A percentile compares a stretch with the other conserved stretches of the same genome.
Evolutionary conservation across 73 alveolate genomes (phyloP).

Genomic region (Uronychia setigera): DNA sequence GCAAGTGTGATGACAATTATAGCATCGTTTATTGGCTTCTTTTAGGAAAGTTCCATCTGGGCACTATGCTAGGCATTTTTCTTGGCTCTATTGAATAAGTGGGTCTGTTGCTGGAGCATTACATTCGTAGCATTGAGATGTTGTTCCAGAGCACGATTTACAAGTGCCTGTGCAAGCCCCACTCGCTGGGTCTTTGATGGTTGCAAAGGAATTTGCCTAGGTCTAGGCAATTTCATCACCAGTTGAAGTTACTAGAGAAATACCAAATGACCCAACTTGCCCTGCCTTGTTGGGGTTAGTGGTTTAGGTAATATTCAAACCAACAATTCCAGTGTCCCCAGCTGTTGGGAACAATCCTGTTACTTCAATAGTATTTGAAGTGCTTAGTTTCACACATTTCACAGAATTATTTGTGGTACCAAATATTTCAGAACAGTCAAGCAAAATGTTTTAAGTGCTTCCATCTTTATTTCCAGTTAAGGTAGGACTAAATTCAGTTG

Average conservation of each 20-base stretch:
- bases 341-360: conserved; percentile 19
- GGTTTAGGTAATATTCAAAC: not conserved
- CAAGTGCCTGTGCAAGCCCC: conserved; percentile 32
- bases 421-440: not conserved
- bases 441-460: not conserved
- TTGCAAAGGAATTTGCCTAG: not conserved
- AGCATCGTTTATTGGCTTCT: conserved; percentile 15
- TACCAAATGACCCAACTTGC: not conserved
- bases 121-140: conserved; percentile 47
- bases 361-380: conserved; percentile 5
- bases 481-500: conserved; percentile 1
- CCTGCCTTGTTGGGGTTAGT: conserved; percentile 12
- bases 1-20: conserved; percentile 44
- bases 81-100: conserved; percentile 35
- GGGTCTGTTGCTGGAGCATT: conserved; percentile 55
- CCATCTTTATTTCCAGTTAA: conserved; percentile 1
- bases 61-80: conserved; percentile 60
- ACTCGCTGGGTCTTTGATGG: not conserved
- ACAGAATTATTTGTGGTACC: not conserved
- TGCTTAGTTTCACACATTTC: not conserved
- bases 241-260: not conserved
- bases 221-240: conserved; percentile 12
- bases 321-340: conserved; percentile 15
- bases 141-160: conserved; percentile 63
- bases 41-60: conserved; percentile 54